A percentile compares a stretch with the other conserved stretches of the same genome.
Conservation (phyloP, 2,329 filamentous ascomycete genomes). For the Botrytis porri region DNA sequence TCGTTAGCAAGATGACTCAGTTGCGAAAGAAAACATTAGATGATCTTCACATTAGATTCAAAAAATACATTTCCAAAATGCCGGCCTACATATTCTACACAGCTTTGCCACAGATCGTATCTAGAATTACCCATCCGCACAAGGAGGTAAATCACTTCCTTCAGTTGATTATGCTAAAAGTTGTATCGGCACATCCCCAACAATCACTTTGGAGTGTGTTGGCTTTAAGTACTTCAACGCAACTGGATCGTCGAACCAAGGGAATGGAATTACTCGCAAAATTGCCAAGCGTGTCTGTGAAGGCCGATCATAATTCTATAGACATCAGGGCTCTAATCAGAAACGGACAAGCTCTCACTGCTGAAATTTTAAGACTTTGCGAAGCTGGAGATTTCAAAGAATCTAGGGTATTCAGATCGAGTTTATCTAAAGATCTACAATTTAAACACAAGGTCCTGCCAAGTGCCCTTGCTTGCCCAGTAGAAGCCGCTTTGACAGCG, state of each 20-base stretch:
- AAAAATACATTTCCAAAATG: slow-evolving; percentile 71
- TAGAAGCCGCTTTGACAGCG: slow-evolving; percentile 79
- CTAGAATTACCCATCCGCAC: slow-evolving; percentile 89
- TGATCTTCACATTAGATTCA: slow-evolving; percentile 69
- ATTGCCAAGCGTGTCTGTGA: slow-evolving; percentile 47
- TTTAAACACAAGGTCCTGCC: slow-evolving; percentile 84
- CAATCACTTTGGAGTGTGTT: slow-evolving; percentile 91
- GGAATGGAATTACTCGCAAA: slow-evolving; percentile 52
- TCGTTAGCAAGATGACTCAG: slow-evolving; percentile 51
- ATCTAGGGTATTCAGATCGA: slow-evolving; percentile 66
- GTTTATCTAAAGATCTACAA: slow-evolving; percentile 70
- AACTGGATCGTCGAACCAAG: slow-evolving; percentile 61
- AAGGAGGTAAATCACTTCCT: slow-evolving; percentile 72
- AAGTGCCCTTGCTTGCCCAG: slow-evolving; percentile 81
- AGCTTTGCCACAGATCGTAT: slow-evolving; percentile 86
- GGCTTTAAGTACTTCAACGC: slow-evolving; percentile 78
- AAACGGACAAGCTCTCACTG: slow-evolving; percentile 77
- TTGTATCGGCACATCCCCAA: slow-evolving; percentile 82
- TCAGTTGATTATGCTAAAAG: slow-evolving; percentile 76
- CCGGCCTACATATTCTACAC: slow-evolving; percentile 79
- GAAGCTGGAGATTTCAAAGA: slow-evolving; percentile 70
- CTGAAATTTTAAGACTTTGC: slow-evolving; percentile 77
- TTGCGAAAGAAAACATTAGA: slow-evolving; percentile 64
- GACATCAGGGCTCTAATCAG: slow-evolving; percentile 72
- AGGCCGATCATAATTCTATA: slow-evolving; percentile 48